Conservation (phyloP, 2,329 filamentous ascomycete species). For the Colletotrichum sansevieriae region DNA sequence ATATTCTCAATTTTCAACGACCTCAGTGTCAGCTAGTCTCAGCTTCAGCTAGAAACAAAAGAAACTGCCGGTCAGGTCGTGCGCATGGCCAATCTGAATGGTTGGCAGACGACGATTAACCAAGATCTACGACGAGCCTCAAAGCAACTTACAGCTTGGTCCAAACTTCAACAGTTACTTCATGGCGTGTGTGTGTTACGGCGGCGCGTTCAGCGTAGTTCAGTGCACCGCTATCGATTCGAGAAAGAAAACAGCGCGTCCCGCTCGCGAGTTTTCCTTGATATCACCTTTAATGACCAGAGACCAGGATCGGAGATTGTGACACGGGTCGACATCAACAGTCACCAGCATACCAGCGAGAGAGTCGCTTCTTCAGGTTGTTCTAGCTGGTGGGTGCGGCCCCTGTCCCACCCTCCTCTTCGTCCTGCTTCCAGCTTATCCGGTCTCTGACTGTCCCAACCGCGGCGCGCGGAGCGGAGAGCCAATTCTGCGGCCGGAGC, state of each 20-base stretch:
- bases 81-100: too few species aligned
- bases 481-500: background rate
- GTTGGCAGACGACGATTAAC: too few species aligned
- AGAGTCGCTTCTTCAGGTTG: background rate
- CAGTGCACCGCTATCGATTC: too few species aligned
- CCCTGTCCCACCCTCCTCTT: constrained; percentile 1
- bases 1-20: too few species aligned
- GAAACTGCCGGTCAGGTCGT: too few species aligned
- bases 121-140: background rate
- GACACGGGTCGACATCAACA: constrained; percentile 15
- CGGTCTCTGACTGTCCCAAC: background rate
- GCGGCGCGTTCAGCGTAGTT: too few species aligned
- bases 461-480: constrained; percentile 17
- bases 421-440: constrained; percentile 4
- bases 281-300: constrained; percentile 22
- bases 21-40: too few species aligned
- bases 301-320: constrained; percentile 39
- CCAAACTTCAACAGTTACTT: too few species aligned
- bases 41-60: too few species aligned
- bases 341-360: constrained; percentile 21
- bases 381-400: constrained; percentile 3
- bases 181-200: too few species aligned
- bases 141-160: background rate
- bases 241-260: background rate
- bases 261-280: constrained; percentile 16